Conservation (phyloP, 2,329 filamentous ascomycete genomes). For the Lachnellula suecica region DNA sequence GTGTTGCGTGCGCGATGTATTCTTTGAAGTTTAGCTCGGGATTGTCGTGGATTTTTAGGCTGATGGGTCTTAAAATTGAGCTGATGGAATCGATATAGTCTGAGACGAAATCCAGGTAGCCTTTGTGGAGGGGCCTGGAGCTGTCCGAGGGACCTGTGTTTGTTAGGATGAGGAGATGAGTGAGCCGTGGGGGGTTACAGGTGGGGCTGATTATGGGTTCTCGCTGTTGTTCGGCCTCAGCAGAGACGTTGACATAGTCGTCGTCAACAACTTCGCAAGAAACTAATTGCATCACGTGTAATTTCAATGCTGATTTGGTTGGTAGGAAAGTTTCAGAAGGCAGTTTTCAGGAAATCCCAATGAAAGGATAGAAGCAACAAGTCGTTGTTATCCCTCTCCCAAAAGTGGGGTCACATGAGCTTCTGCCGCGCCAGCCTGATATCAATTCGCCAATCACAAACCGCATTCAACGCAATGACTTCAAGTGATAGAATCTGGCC, state of each 20-base stretch:
- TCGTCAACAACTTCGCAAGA: background rate
- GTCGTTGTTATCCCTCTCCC: too few relatives aligned
- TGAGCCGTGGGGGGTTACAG: too few relatives aligned
- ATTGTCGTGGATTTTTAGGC: constrained; percentile 46
- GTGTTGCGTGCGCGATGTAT: constrained; percentile 47
- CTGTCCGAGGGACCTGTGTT: background rate
- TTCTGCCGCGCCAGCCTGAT: too few relatives aligned
- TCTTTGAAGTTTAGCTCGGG: constrained; percentile 54
- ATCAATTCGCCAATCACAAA: too few relatives aligned
- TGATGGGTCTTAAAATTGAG: constrained; percentile 42
- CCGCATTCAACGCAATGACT: too few relatives aligned
- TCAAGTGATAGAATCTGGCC: too few relatives aligned
- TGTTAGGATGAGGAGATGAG: background rate
- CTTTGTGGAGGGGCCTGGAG: background rate
- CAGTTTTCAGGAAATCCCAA: too few relatives aligned
- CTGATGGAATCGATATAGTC: constrained; percentile 40
- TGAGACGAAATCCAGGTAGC: constrained; percentile 35
- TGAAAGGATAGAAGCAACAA: too few relatives aligned
- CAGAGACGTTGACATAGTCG: background rate
- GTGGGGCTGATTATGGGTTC: background rate
- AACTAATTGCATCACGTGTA: background rate
- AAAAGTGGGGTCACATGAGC: too few relatives aligned
- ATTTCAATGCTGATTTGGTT: background rate
- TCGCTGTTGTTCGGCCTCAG: background rate
- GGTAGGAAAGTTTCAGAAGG: too few relatives aligned